Conservation (phyloP, 2,329 filamentous ascomycete genomes). For the Fusarium ambrosium region DNA sequence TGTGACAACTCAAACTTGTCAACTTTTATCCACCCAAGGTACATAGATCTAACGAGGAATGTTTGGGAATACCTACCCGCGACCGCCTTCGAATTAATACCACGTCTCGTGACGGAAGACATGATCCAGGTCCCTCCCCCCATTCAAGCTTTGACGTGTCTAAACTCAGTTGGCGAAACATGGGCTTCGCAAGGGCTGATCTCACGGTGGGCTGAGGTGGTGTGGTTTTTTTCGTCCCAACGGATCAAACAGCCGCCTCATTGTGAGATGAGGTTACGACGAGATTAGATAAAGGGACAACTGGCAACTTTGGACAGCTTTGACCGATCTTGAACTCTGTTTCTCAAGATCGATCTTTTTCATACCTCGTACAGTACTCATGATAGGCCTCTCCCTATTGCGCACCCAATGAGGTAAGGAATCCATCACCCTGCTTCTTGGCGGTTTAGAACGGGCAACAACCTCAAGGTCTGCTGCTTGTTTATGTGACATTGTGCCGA, state of each 20-base stretch:
- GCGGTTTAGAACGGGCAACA: not conserved
- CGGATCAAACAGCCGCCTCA: not conserved
- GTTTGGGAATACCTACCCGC: not conserved
- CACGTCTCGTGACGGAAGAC: not conserved
- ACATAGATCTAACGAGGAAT: not conserved
- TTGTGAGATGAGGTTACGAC: slow-evolving; percentile 1
- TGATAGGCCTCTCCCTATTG: not conserved
- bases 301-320: not conserved
- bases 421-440: not conserved
- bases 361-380: not conserved
- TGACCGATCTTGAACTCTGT: not conserved
- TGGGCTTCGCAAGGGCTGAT: slow-evolving; percentile 13
- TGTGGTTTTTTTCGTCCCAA: slow-evolving; percentile 32
- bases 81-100: not conserved
- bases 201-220: slow-evolving; percentile 36
- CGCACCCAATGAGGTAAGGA: not conserved
- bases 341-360: not conserved
- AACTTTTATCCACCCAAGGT: not conserved
- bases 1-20: not conserved
- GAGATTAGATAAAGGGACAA: slow-evolving; percentile 16
- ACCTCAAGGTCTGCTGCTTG: not conserved
- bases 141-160: not conserved
- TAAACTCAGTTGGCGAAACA: slow-evolving; percentile 8
- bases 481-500: not conserved
- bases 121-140: not conserved